These are phyloP conservation scores for Dothistroma pini DNA, from an alignment of 2,329 filamentous ascomycete genomes.

Conservation along the genomic window DNA sequence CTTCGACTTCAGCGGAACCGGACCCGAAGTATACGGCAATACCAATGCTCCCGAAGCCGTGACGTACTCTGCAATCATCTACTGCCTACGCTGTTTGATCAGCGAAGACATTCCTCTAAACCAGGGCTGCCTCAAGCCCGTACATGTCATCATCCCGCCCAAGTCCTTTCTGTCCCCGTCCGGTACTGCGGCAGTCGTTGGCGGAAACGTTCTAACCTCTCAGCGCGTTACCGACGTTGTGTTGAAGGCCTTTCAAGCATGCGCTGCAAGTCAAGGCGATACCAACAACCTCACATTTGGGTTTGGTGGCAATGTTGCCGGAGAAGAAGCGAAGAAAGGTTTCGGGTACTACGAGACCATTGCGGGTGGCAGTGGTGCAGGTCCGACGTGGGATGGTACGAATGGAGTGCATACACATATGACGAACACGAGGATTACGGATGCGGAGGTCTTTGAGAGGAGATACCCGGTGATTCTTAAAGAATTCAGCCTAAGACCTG, in stretches of 20 bases:
- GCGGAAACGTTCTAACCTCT: slow-evolving; percentile 73
- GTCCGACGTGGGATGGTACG: slow-evolving; percentile 68
- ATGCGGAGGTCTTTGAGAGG: slow-evolving; percentile 73
- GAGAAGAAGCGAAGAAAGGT: slow-evolving; percentile 61
- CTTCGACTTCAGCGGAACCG: slow-evolving; percentile 76
- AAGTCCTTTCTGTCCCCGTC: slow-evolving; percentile 71
- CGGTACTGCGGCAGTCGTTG: slow-evolving; percentile 74
- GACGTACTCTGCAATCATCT: slow-evolving; percentile 80
- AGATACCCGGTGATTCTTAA: slow-evolving; percentile 71
- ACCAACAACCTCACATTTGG: slow-evolving; percentile 85
- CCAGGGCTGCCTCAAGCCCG: slow-evolving; percentile 76
- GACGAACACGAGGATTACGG: slow-evolving; percentile 83
- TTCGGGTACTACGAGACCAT: slow-evolving; percentile 90
- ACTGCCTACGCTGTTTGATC: slow-evolving; percentile 75
- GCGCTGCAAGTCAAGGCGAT: slow-evolving; percentile 74
- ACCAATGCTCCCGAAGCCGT: slow-evolving; percentile 79
- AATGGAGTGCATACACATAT: slow-evolving; percentile 78
- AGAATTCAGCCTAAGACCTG: slow-evolving; percentile 62
- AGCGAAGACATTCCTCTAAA: slow-evolving; percentile 80
- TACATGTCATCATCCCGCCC: slow-evolving; percentile 69
- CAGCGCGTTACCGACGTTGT: slow-evolving; percentile 83
- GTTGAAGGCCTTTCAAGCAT: slow-evolving; percentile 73
- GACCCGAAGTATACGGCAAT: slow-evolving; percentile 63
- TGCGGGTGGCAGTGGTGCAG: slow-evolving; percentile 71
- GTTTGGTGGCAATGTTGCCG: slow-evolving; percentile 64